Evolutionary conservation across 2,329 filamentous ascomycete genomes (phyloP).

Genomic region (Apiospora koreana): DNA sequence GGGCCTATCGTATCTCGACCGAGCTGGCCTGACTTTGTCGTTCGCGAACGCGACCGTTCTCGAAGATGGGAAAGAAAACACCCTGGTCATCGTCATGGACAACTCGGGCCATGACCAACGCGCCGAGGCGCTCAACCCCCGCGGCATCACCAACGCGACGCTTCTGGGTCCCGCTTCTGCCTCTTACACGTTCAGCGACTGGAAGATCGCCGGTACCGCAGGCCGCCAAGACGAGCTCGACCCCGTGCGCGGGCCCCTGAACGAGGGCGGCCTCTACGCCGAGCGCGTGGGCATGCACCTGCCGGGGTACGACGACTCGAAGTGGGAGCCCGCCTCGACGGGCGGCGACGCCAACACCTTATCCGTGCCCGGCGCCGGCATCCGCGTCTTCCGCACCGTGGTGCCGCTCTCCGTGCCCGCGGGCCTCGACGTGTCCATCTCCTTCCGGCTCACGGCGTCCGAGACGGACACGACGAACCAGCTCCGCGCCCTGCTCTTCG

Average conservation of each 20-base stretch:
- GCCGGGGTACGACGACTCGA: slow-evolving; percentile 51
- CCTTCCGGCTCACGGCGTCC: slow-evolving; percentile 52
- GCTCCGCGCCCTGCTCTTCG: slow-evolving; percentile 55
- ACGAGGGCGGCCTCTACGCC: slow-evolving; percentile 59
- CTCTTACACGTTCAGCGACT: slow-evolving; percentile 46
- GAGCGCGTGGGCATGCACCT: slow-evolving; percentile 62
- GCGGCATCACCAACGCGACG: slow-evolving; percentile 55
- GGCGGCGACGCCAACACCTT: slow-evolving; percentile 22
- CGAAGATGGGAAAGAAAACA: slow-evolving; percentile 38
- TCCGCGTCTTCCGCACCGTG: slow-evolving; percentile 56
- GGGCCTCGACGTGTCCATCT: slow-evolving; percentile 56
- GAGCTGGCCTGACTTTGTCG: slow-evolving; percentile 43
- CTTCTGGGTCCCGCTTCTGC: slow-evolving; percentile 41
- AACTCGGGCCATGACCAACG: slow-evolving; percentile 61
- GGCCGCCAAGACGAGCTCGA: slow-evolving; percentile 54
- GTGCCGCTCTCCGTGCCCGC: slow-evolving; percentile 51
- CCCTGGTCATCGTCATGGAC: slow-evolving; percentile 59
- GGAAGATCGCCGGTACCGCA: slow-evolving; percentile 60
- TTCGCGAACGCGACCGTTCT: slow-evolving; percentile 51
- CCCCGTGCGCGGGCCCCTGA: slow-evolving; percentile 54
- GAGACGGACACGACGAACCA: slow-evolving; percentile 35
- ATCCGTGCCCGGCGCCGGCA: slow-evolving; percentile 49
- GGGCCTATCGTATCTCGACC: slow-evolving; percentile 44
- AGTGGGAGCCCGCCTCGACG: slow-evolving; percentile 39
- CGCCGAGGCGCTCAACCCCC: slow-evolving; percentile 45